Base-by-base conservation (phyloP, 192 early-diverging fungal species). In the Backusella parvicylindrica region DNA sequence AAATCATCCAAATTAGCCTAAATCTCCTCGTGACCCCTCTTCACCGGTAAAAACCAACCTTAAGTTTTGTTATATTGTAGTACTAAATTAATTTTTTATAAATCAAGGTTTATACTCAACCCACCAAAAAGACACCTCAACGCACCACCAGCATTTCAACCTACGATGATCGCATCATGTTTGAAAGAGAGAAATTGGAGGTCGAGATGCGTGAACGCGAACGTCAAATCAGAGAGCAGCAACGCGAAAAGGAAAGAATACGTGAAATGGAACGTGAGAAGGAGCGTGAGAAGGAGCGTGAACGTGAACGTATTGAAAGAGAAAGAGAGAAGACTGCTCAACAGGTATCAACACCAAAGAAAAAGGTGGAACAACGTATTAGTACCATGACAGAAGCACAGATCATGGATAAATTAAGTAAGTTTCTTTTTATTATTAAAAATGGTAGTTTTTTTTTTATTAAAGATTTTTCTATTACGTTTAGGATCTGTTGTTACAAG, bases 351-450 rank as follows among this genome's bases (percentile, higher is more conserved):
- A 84, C 85, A 50, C 70, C 63, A 35, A 73, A 75, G 65, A 87
- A 91, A 77, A 91, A 91, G 82, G 88, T 91, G 37, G 92, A 94
- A 73, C 92, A 88, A 56, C 85, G 96, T 66, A 89, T 97, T 75
- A 94, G 94, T 53, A 95, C 94, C 38, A 87, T 97, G 92, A 91
- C 95, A n/a, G 98, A 99, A 82, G 84, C 92, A 31, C 95, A 99
- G 79, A 91, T 98, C 67, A 98, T 99, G 96, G 92, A 96, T 40
- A 94, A 91, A 81, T 82, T 99, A 69, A 86, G 92, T 85, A 83
- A 75, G 78, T 69, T 72, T 67, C 28, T 30, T 38, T 30, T 78
- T 66, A 13, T 16, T n/a, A 65, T 28, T 6, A 6, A 56, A 26
- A 56, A 18, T 56, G 11, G 3, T 38, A 38, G 11, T 38, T 23